phyloP scores from a whole-genome alignment of 2,329 filamentous ascomycete species.

The Aspergillus sp. region DNA sequence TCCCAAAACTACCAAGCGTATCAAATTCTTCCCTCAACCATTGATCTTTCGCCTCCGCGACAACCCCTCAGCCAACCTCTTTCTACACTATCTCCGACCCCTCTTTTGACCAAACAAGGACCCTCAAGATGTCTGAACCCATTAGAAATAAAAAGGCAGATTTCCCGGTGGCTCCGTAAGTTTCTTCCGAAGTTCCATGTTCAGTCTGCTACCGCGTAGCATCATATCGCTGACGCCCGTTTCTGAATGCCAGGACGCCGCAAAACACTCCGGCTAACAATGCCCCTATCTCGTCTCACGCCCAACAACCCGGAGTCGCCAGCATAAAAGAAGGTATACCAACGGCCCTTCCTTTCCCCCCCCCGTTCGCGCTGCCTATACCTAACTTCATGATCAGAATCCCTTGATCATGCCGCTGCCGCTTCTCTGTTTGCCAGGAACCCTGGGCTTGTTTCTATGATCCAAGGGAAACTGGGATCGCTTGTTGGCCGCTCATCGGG shows the following conservation, averaged over 20 bases:
- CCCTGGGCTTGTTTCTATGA: conserved; percentile 92
- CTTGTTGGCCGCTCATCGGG: conserved; percentile 94
- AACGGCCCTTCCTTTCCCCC: neutral
- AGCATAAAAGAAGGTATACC: conserved; percentile 95
- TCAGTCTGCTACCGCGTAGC: neutral
- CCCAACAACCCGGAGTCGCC: conserved; percentile 87
- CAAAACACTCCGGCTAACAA: conserved; percentile 96
- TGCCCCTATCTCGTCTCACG: conserved; percentile 95
- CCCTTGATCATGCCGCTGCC: conserved; percentile 80
- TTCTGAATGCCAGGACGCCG: conserved; percentile 69
- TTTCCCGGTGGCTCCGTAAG: conserved; percentile 64
- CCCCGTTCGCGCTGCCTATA: conserved; percentile 6
- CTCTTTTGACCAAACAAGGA: conserved; percentile 8
- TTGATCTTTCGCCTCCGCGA: conserved; percentile 23
- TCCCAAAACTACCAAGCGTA: conserved; percentile 33
- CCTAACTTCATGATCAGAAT: conserved; percentile 60
- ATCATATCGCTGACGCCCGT: conserved; percentile 21
- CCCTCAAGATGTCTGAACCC: conserved; percentile 61
- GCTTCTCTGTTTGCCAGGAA: conserved; percentile 95
- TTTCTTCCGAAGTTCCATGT: conserved; percentile 21
- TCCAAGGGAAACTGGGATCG: conserved; percentile 90
- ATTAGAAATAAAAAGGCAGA: conserved; percentile 67
- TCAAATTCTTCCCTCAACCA: conserved; percentile 39
- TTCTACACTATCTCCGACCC: conserved; percentile 9
- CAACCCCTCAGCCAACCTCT: conserved; percentile 23